A percentile compares a stretch with the other conserved stretches of the same genome.
Evolutionary conservation across 106 monocot genomes (phyloP).

Genomic region (Dendrobium nobile): DNA sequence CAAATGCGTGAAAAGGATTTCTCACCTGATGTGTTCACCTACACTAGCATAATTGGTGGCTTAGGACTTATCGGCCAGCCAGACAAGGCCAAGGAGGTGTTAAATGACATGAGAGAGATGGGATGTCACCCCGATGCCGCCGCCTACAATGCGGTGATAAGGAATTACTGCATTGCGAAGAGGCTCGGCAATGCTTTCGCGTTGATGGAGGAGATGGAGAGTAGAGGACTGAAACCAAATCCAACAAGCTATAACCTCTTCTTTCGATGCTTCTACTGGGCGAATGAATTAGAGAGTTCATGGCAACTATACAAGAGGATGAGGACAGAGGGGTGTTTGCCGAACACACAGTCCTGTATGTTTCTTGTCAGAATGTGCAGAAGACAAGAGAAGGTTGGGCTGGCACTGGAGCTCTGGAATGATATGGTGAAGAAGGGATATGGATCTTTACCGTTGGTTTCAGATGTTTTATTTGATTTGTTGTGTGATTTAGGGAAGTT

Average conservation of each 20-base stretch:
- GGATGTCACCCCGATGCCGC: conserved; percentile 71
- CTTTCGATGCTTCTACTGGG: conserved; percentile 76
- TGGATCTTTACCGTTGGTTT: conserved; percentile 63
- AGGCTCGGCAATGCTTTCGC: conserved; percentile 52
- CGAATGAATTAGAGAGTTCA: conserved; percentile 53
- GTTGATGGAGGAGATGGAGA: conserved; percentile 70
- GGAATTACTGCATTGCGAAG: conserved; percentile 90
- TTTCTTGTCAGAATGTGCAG: conserved; percentile 65
- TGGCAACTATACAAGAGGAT: conserved; percentile 66
- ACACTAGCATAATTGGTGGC: conserved; percentile 83
- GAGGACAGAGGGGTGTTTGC: conserved; percentile 51
- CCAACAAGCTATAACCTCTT: conserved; percentile 73
- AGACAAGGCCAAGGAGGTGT: conserved; percentile 59
- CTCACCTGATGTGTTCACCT: conserved; percentile 61
- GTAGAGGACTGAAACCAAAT: conserved; percentile 47
- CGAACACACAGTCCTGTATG: conserved; percentile 85
- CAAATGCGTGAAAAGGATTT: conserved; percentile 41
- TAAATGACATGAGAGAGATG: conserved; percentile 80
- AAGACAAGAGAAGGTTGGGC: conserved; percentile 42
- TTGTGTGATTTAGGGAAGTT: conserved; percentile 75
- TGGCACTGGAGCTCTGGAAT: conserved; percentile 76
- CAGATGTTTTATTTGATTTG: conserved; percentile 79
- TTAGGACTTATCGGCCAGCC: conserved; percentile 78
- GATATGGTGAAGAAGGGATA: conserved; percentile 84
- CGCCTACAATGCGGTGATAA: conserved; percentile 77